phyloP scores from a whole-genome alignment of 345 rosid species.

The Gossypium rotundifolium region DNA sequence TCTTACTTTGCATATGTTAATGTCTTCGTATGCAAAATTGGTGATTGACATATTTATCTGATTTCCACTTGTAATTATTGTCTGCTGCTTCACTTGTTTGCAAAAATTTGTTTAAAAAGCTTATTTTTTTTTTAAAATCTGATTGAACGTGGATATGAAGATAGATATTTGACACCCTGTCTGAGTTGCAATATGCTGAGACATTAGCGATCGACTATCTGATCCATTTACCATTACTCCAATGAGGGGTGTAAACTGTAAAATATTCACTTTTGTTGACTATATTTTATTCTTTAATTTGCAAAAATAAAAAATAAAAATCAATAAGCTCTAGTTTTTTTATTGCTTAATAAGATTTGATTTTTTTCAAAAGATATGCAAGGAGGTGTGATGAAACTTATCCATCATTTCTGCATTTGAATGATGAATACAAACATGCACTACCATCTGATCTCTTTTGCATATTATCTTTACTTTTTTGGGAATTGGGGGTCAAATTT shows the following conservation, averaged over 20 bases:
- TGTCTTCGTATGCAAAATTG: constrained; percentile 38
- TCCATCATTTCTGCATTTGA: constrained; percentile 48
- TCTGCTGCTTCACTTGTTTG: not conserved
- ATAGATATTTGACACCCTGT: constrained; percentile 56
- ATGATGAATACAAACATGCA: constrained; percentile 78
- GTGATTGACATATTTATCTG: constrained; percentile 70
- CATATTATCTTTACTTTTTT: not conserved
- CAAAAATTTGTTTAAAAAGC: not conserved
- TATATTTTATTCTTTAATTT: too few relatives aligned
- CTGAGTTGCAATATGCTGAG: constrained; percentile 39
- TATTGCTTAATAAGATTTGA: too few relatives aligned
- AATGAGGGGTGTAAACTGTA: too few relatives aligned
- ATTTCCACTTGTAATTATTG: constrained; percentile 16
- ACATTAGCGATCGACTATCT: constrained; percentile 25
- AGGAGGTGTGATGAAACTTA: constrained; percentile 57
- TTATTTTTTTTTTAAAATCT: not conserved
- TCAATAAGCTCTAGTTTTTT: not conserved
- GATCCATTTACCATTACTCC: constrained; percentile 17
- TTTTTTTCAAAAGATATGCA: constrained; percentile 6
- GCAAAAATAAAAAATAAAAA: too few relatives aligned
- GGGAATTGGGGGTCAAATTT: not conserved
- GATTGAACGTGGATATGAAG: constrained; percentile 30
- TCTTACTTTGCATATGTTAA: constrained; percentile 48
- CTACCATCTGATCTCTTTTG: constrained; percentile 87
- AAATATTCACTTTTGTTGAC: too few relatives aligned